Evolutionary conservation across 805 yeast genomes (phyloP).

Genomic region (Barnettozyma siamensis): DNA sequence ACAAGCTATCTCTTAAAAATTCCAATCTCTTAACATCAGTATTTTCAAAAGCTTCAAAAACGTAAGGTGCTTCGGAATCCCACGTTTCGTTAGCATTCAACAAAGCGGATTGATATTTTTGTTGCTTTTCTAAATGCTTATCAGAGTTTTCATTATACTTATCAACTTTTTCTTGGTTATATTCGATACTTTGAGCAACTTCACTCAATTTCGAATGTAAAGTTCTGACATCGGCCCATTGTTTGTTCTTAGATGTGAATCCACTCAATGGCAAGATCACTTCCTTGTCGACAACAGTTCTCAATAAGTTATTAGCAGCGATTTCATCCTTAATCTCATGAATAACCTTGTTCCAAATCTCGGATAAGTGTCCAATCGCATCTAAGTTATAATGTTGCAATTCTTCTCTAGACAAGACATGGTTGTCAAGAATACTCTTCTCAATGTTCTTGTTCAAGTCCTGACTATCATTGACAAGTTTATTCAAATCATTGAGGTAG

Average conservation of each 20-base stretch:
- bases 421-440: slow-evolving; percentile 30
- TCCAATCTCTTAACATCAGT: slow-evolving; percentile 60
- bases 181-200: slow-evolving; percentile 37
- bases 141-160: slow-evolving; percentile 25
- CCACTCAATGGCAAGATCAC: slow-evolving; percentile 49
- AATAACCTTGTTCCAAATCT: slow-evolving; percentile 40
- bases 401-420: slow-evolving; percentile 37
- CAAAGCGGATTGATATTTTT: slow-evolving; percentile 35
- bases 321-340: slow-evolving; percentile 39
- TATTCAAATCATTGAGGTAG: slow-evolving; percentile 19
- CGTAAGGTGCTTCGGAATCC: slow-evolving; percentile 73
- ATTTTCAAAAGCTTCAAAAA: slow-evolving; percentile 68
- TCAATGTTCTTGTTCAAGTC: slow-evolving; percentile 31
- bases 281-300: slow-evolving; percentile 44
- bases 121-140: slow-evolving; percentile 17
- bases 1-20: slow-evolving; percentile 58
- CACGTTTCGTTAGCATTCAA: slow-evolving; percentile 51
- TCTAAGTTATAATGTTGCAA: slow-evolving; percentile 44
- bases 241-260: slow-evolving; percentile 46
- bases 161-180: slow-evolving; percentile 36
- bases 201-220: slow-evolving; percentile 38
- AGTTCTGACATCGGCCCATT: slow-evolving; percentile 49
- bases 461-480: slow-evolving; percentile 17
- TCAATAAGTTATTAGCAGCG: slow-evolving; percentile 44
- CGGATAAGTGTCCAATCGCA: slow-evolving; percentile 40